phyloP scores from a whole-genome alignment of 2,329 filamentous ascomycete genomes.

The Aplosporella prunicola region DNA sequence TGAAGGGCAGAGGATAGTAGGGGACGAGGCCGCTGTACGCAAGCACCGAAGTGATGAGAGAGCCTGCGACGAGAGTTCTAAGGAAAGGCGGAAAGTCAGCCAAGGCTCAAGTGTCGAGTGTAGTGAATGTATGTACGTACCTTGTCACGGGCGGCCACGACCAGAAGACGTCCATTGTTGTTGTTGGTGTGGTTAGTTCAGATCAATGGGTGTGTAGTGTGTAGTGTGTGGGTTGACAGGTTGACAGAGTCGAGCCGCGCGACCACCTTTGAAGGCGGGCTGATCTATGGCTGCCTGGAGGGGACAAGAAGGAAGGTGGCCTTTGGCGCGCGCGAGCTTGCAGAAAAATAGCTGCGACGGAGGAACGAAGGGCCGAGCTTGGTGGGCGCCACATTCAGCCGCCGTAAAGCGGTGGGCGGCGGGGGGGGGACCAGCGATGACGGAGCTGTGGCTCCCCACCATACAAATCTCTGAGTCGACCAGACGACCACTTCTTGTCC shows the following conservation, averaged over 20 bases:
- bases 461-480: no score
- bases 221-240: background rate
- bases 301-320: background rate
- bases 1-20: constrained; percentile 45
- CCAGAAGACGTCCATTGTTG: constrained; percentile 53
- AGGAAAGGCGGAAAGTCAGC: constrained; percentile 12
- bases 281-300: no score
- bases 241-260: constrained; percentile 6
- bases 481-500: no score
- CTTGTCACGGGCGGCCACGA: constrained; percentile 56
- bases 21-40: constrained; percentile 50
- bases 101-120: background rate
- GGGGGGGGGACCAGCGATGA: constrained; percentile 6
- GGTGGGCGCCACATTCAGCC: background rate
- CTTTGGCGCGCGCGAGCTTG: constrained; percentile 4
- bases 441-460: constrained; percentile 2
- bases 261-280: constrained; percentile 4
- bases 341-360: constrained; percentile 4
- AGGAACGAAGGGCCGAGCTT: constrained; percentile 4
- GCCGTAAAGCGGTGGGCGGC: constrained; percentile 5
- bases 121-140: constrained; percentile 33
- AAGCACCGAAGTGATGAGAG: constrained; percentile 53
- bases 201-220: background rate
- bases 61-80: constrained; percentile 59
- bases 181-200: constrained; percentile 10